A percentile compares a stretch with the other conserved stretches of the same genome.
Conservation (phyloP, 805 yeast genomes). For the Candida pseudoglaebosa region DNA sequence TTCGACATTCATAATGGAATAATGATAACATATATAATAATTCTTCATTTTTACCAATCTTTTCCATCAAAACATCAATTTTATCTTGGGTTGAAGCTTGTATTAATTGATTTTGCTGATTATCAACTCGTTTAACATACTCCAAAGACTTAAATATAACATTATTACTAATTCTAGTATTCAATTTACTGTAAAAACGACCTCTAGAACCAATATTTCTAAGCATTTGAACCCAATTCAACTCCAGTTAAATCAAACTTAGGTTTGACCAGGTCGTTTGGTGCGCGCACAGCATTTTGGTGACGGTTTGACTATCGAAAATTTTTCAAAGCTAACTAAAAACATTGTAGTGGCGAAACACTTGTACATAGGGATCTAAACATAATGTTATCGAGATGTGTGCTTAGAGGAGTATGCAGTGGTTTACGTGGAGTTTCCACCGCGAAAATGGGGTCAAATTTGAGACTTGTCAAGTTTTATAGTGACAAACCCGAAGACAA, state of each 20-base stretch:
- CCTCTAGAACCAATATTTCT: neutral
- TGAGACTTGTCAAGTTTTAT: neutral
- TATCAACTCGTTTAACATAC: slow-evolving; percentile 27
- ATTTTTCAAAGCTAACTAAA: neutral
- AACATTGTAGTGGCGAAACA: neutral
- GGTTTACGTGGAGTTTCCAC: neutral
- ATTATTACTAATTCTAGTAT: slow-evolving; percentile 7
- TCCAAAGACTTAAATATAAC: slow-evolving; percentile 17
- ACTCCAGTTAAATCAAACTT: too few relatives aligned
- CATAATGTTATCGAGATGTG: slow-evolving; percentile 3
- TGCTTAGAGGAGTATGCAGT: neutral
- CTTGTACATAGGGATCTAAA: slow-evolving; percentile 1
- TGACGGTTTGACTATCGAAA: neutral
- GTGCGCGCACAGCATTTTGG: neutral
- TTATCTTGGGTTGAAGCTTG: slow-evolving; percentile 18
- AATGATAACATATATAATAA: slow-evolving; percentile 25
- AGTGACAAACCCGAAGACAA: slow-evolving; percentile 5
- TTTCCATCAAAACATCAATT: slow-evolving; percentile 20
- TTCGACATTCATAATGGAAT: slow-evolving; percentile 29
- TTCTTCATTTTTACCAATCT: slow-evolving; percentile 24
- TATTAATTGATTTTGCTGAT: slow-evolving; percentile 17
- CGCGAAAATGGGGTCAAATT: neutral
- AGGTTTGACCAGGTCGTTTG: too few relatives aligned
- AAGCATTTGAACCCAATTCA: too few relatives aligned
- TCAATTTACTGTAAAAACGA: neutral